Evolutionary conservation across 352 stramenopile genomes (phyloP).

Genomic region (Phytophthora pseudosyringae): DNA sequence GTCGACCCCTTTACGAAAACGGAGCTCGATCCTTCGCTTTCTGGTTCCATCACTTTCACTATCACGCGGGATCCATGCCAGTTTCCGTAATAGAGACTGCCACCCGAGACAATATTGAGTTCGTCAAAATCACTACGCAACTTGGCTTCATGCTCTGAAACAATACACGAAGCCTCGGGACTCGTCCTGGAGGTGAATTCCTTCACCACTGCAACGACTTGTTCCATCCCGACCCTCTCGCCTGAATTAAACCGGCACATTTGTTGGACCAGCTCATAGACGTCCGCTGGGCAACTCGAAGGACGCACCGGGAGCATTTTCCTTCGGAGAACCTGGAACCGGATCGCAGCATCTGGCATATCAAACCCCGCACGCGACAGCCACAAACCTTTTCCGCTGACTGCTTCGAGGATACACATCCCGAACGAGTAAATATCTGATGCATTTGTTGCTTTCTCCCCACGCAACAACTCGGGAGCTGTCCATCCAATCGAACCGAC

Average conservation of each 20-base stretch:
- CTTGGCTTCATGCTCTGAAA: too few species aligned
- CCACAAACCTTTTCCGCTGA: constrained; percentile 22
- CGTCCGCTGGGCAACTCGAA: constrained; percentile 13
- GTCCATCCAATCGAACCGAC: constrained; percentile 10
- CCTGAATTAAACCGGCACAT: constrained; percentile 18
- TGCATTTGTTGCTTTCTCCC: constrained; percentile 4
- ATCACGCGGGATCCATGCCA: too few species aligned
- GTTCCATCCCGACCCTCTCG: constrained; percentile 1
- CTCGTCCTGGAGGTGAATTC: too few species aligned
- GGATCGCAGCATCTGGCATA: not conserved
- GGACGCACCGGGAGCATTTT: constrained; percentile 13
- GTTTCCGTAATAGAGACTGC: too few species aligned
- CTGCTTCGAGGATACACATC: constrained; percentile 19
- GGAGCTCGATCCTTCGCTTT: too few species aligned
- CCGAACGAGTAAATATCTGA: constrained; percentile 39
- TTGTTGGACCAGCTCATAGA: constrained; percentile 12
- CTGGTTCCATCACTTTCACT: too few species aligned
- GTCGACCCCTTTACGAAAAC: too few species aligned
- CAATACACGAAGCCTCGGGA: too few species aligned
- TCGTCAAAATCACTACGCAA: too few species aligned
- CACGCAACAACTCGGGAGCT: constrained; percentile 17
- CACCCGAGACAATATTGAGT: too few species aligned
- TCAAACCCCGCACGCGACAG: not conserved
- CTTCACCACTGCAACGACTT: not conserved
- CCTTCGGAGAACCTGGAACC: constrained; percentile 1